A percentile compares a stretch with the other conserved stretches of the same genome.
phyloP scores from a whole-genome alignment of 2,329 filamentous ascomycete species.

The Exophiala alcalophila region DNA sequence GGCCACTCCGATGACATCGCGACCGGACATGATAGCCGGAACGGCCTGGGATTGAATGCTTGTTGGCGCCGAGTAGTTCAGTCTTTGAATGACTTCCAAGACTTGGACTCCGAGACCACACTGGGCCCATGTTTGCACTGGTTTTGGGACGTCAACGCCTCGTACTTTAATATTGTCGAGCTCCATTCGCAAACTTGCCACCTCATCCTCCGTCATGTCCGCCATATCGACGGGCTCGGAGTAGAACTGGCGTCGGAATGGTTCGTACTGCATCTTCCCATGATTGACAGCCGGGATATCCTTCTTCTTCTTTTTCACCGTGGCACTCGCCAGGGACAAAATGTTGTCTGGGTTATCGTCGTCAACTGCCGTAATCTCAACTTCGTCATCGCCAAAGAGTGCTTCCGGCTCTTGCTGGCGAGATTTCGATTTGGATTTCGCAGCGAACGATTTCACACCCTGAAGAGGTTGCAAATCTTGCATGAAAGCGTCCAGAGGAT shows the following conservation, averaged over 20 bases:
- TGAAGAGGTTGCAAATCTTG: constrained; percentile 58
- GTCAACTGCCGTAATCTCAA: constrained; percentile 58
- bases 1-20: constrained; percentile 92
- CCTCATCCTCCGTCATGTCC: constrained; percentile 79
- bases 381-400: constrained; percentile 79
- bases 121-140: constrained; percentile 94
- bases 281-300: constrained; percentile 89
- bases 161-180: constrained; percentile 94
- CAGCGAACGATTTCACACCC: constrained; percentile 27
- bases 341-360: constrained; percentile 63
- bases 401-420: constrained; percentile 70
- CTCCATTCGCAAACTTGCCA: constrained; percentile 76
- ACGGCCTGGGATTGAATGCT: constrained; percentile 94
- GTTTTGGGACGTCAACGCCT: constrained; percentile 83
- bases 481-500: constrained; percentile 98
- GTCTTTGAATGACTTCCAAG: constrained; percentile 74
- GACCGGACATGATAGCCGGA: constrained; percentile 90
- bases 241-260: constrained; percentile 93
- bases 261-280: constrained; percentile 76
- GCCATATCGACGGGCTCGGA: constrained; percentile 80
- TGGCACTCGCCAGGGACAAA: constrained; percentile 52
- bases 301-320: constrained; percentile 71
- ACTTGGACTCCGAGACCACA: constrained; percentile 86
- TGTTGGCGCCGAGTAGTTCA: constrained; percentile 85
- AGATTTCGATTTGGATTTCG: constrained; percentile 44